Base-by-base conservation (phyloP, 2,329 filamentous ascomycete species). In the Microcera coccophila region DNA sequence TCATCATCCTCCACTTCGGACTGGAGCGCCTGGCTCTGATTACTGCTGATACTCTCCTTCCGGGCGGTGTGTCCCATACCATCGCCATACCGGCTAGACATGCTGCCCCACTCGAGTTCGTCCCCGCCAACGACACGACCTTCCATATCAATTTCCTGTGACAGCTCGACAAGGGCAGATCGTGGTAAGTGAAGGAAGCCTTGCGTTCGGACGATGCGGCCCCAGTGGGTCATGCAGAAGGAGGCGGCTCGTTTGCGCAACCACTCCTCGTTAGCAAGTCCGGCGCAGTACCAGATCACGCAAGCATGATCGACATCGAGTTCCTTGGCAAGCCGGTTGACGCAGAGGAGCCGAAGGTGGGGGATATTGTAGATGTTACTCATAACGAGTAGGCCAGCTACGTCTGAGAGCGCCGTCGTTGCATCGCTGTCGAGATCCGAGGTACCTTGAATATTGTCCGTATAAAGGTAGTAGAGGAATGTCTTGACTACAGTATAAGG, bases 311-410 rank as follows among this genome's bases (percentile, higher is more conserved):
- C 88, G 29, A 97, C 85, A 61, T 97, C 91, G 3, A 98, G 78
- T 61, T 98, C 93, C 48, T 88, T 86, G 42, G 87, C 85, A 3
- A 98, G 76, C 8, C 93, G 81, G 62, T 95, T 91, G 41, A 97
- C 87, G 62, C 91, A 96, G 2, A 97, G 76, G 7, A 95, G 78
- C 16, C 91, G 86, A 18, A 98, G 80, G 54, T 93, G 89, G 1
- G 90, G 90, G 71, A 98, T 94, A 61, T 96, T 91, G 69, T 98
- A 98, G 36, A 97, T 87, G 64, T 97, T 96, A 33, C 90, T 90
- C 87, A 98, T 94, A 51, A 98, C 91, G 3, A 98, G 77, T 65
- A 98, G 81, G 8, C 93, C 91, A 0, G 93, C 91, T 12, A 97
- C 90, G 55, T 96, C 90, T 21, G 84, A 81, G 16, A 96, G 79